phyloP scores from a whole-genome alignment of 352 stramenopile species.

The Phytophthora citricola region DNA sequence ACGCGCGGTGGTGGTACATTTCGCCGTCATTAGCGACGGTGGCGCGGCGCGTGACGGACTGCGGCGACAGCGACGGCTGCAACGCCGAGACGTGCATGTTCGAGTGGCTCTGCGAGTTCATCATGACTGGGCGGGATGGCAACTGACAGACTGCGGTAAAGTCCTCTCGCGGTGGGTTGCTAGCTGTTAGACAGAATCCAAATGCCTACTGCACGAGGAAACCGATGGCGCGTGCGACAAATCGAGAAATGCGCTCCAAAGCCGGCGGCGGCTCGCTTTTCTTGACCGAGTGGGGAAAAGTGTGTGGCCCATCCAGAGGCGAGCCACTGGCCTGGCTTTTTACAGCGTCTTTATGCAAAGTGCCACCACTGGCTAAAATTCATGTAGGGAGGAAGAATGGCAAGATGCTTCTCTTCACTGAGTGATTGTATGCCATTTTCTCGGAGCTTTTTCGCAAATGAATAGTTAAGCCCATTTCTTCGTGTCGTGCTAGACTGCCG shows the following conservation, averaged over 20 bases:
- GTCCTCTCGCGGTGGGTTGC: neutral
- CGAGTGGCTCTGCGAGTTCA: slow-evolving; percentile 37
- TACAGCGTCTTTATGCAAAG: slow-evolving; percentile 16
- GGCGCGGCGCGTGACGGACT: slow-evolving; percentile 46
- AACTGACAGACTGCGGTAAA: slow-evolving; percentile 6
- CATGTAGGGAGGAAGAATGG: slow-evolving; percentile 13
- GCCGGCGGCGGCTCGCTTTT: slow-evolving; percentile 4
- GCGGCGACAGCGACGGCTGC: slow-evolving; percentile 50
- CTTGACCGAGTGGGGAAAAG: slow-evolving; percentile 4
- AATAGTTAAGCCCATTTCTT: neutral
- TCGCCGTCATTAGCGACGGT: slow-evolving; percentile 49
- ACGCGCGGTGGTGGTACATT: slow-evolving; percentile 25
- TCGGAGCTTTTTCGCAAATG: slow-evolving; percentile 2
- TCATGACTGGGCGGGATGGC: slow-evolving; percentile 7
- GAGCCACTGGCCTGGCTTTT: slow-evolving; percentile 17
- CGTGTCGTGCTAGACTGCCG: no score
- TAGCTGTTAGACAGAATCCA: slow-evolving; percentile 6
- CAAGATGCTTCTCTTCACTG: slow-evolving; percentile 4
- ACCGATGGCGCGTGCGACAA: slow-evolving; percentile 23
- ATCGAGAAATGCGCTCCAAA: slow-evolving; percentile 23
- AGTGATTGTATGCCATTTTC: neutral
- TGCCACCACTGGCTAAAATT: slow-evolving; percentile 27
- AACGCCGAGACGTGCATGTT: slow-evolving; percentile 47
- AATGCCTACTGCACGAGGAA: slow-evolving; percentile 19
- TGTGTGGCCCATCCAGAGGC: neutral